These are phyloP conservation scores for Penicillium sp. DNA, from an alignment of 2,329 filamentous ascomycete genomes.

Conservation along the genomic window DNA sequence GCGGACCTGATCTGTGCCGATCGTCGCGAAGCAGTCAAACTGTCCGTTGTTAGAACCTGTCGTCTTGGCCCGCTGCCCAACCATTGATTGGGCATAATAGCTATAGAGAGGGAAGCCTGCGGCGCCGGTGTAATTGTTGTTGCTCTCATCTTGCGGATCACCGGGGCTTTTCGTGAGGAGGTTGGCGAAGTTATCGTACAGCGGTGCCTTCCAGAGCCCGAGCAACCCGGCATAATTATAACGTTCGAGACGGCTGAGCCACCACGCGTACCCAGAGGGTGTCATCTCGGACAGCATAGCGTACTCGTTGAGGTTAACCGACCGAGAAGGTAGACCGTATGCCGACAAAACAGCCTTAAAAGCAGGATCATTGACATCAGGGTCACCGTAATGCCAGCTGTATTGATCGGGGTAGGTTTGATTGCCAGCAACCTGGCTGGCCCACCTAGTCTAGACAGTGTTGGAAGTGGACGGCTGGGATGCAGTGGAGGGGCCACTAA, in stretches of 20 bases:
- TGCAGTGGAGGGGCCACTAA: constrained; percentile 45
- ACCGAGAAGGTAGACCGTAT: constrained; percentile 38
- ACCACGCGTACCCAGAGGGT: constrained; percentile 50
- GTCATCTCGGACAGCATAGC: constrained; percentile 47
- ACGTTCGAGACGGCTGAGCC: constrained; percentile 54
- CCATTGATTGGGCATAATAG: too few relatives aligned
- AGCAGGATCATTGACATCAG: constrained; percentile 33
- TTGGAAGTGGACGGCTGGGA: constrained; percentile 36
- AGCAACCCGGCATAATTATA: neutral
- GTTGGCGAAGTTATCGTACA: too few relatives aligned
- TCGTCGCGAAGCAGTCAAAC: too few relatives aligned
- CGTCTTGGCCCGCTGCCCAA: too few relatives aligned
- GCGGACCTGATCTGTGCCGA: too few relatives aligned
- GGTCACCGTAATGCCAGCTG: constrained; percentile 50
- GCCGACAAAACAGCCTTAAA: constrained; percentile 29
- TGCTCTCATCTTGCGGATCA: too few relatives aligned
- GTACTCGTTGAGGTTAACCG: constrained; percentile 58
- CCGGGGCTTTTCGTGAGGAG: too few relatives aligned
- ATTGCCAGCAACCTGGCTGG: constrained; percentile 41
- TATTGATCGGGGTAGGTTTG: constrained; percentile 51
- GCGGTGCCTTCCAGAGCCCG: too few relatives aligned
- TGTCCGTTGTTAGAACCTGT: too few relatives aligned
- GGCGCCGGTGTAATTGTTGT: too few relatives aligned
- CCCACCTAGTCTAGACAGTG: constrained; percentile 50
- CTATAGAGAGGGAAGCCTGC: too few relatives aligned